Evolutionary conservation across 176 grass and related monocot genomes (phyloP).

Genomic region (Aegilops speltoides): DNA sequence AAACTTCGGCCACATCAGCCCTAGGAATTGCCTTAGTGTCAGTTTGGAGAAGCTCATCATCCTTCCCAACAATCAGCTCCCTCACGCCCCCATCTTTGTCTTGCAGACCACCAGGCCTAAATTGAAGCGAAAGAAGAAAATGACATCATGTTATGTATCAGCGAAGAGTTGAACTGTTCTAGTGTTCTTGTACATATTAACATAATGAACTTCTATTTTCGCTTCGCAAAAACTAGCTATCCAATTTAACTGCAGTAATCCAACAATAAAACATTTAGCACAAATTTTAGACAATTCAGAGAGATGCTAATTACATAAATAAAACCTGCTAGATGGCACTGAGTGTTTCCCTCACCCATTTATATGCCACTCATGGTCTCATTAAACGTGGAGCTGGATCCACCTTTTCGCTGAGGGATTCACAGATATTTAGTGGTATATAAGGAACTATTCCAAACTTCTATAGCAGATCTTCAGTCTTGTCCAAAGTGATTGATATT

Average conservation of each 20-base stretch:
- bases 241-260: background rate
- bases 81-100: constrained; percentile 72
- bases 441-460: background rate
- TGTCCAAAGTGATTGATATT: background rate
- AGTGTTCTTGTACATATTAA: background rate
- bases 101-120: constrained; percentile 75
- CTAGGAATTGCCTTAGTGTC: constrained; percentile 78
- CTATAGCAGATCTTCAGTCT: background rate
- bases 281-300: background rate
- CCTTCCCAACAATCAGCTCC: constrained; percentile 81
- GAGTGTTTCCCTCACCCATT: background rate
- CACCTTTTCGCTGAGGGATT: background rate
- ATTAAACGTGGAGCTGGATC: background rate
- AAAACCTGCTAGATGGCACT: background rate
- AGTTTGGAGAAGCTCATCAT: constrained; percentile 86
- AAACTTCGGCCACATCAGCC: constrained; percentile 92
- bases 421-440: background rate
- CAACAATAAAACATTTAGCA: background rate
- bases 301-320: background rate
- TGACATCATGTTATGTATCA: background rate
- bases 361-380: background rate
- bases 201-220: background rate
- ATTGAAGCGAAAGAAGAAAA: constrained; percentile 14
- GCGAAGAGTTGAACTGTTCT: background rate
- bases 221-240: background rate